Evolutionary conservation across 179 eudicot species (phyloP).

Genomic region (Camellia oleifera): DNA sequence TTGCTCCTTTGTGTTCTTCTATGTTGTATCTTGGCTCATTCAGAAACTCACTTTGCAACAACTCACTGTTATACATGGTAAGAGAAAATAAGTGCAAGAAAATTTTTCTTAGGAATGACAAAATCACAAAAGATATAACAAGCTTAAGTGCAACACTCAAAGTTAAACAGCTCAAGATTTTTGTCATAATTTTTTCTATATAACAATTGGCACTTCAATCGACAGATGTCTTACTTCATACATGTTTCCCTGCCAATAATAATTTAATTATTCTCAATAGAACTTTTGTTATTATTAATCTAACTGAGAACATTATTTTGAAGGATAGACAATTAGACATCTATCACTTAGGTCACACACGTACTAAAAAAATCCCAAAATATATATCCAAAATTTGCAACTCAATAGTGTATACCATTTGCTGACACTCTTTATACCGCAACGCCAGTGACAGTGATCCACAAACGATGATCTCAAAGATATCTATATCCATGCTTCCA

Average conservation of each 20-base stretch:
- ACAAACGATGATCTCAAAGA: background rate
- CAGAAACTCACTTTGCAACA: constrained; percentile 84
- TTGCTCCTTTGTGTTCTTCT: constrained; percentile 82
- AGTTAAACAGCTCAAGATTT: background rate
- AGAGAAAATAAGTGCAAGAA: constrained; percentile 4
- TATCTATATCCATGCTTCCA: background rate
- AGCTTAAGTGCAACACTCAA: background rate
- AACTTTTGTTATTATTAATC: background rate
- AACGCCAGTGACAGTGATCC: background rate
- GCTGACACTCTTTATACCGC: background rate
- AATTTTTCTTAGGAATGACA: background rate
- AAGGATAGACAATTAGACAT: background rate
- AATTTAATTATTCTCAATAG: background rate
- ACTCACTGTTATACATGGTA: constrained; percentile 50
- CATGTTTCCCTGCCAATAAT: background rate
- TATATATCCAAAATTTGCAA: background rate
- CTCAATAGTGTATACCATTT: background rate
- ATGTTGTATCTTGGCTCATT: constrained; percentile 64
- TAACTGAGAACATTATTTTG: background rate
- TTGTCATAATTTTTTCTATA: background rate
- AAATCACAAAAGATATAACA: background rate
- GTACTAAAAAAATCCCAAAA: background rate
- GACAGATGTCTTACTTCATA: background rate
- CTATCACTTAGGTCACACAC: background rate
- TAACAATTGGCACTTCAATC: background rate